Evolutionary conservation across 495 filamentous ascomycete species (phyloP).

Genomic region (Monascus purpureus): DNA sequence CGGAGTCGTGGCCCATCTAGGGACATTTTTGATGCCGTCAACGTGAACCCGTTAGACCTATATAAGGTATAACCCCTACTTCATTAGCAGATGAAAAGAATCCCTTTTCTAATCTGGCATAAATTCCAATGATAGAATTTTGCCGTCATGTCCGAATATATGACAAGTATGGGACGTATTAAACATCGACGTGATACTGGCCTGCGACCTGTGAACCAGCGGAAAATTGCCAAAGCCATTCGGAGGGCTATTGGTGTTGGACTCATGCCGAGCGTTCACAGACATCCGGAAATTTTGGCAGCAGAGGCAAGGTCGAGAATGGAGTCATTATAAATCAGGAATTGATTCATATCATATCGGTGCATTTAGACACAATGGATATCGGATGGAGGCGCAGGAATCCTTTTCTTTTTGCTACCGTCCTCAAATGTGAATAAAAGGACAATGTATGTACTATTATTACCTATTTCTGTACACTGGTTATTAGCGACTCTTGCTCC

Average conservation of each 20-base stretch:
- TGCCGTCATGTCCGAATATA: conserved; percentile 79
- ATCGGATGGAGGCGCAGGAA: neutral
- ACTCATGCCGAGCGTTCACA: conserved; percentile 82
- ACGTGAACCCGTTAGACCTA: conserved; percentile 65
- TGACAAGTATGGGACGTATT: conserved; percentile 74
- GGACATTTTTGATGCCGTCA: conserved; percentile 72
- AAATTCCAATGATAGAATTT: conserved; percentile 62
- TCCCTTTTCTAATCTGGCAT: neutral
- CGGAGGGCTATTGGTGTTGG: conserved; percentile 77
- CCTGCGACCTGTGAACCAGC: conserved; percentile 75
- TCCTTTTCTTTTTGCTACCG: no score
- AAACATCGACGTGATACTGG: conserved; percentile 60
- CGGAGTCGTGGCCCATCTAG: conserved; percentile 28
- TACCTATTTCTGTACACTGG: no score
- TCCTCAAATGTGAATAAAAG: no score
- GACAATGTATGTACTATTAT: no score
- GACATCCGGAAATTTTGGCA: conserved; percentile 76
- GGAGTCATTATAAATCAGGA: conserved; percentile 5
- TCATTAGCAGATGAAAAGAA: neutral
- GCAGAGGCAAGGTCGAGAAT: conserved; percentile 18
- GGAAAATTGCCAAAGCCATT: conserved; percentile 84
- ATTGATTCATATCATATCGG: neutral
- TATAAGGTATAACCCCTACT: conserved; percentile 52
- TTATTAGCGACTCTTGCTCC: no score
- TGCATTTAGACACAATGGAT: neutral